Base-by-base conservation (phyloP, 2,329 filamentous ascomycete species). In the Cytospora paraplurivora region DNA sequence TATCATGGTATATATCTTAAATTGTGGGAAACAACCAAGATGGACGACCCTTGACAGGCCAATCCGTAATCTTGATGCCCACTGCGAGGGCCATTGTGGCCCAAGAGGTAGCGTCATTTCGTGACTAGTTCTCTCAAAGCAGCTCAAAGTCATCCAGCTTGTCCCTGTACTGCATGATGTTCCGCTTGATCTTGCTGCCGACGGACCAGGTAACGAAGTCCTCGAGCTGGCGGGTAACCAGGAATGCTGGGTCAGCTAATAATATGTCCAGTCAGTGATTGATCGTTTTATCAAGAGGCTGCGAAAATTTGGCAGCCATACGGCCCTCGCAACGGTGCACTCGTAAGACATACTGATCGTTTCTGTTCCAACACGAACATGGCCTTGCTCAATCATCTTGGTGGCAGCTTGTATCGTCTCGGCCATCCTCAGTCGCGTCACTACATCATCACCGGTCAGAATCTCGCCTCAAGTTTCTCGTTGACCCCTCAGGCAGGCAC, bases 131-230 rank as follows among this genome's bases (percentile, higher is more conserved):
- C 19, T 11, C 59, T 86, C 76, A 95, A 71, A 96, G 79, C 73
- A 97, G 79, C 79, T 98, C 94, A 73, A 96, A 98, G 78, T 98
- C 94, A 78, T 98, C 94, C 77, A 97, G 78, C 81, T 96, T 92
- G 77, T 97, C 93, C 71, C 92, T 87, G 75, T 97, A 98, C 78
- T 91, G 92, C 86, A 97, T 88, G 68, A 97, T 96, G 74, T 93
- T 95, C 74, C 90, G 86, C 89, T 96, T 97, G 76, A 98, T 93
- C 90, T 97, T 97, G 77, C 92, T 96, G 65, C 92, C 92, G 71
- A 96, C 91, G 11, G 94, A 89, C 94, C 94, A 98, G 0, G 94
- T 97, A 19, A 98, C 90, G 75, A 96, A 97, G 78, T 98, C 94
- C 78, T 98, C 94, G 84, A 96, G 92, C 66, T 87, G 91, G 68